Base-by-base conservation (phyloP, 1,284 basidiomycete genomes). In the Tremellales sp. region DNA sequence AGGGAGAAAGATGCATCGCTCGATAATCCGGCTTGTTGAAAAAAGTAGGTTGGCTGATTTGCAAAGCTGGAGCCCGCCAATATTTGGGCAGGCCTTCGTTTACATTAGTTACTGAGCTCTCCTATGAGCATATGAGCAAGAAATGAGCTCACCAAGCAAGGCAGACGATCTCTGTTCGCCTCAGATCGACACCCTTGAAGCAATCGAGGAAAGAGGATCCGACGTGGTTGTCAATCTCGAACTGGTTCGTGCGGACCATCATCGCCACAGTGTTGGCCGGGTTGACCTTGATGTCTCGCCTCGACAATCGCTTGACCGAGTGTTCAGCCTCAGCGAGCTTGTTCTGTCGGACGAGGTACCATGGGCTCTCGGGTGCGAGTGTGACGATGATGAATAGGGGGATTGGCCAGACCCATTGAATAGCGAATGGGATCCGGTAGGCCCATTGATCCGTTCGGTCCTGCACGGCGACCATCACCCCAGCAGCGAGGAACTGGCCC, bases 391-490 rank as follows among this genome's bases (percentile, higher is more conserved):
- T 47, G 46, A 59, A 56, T 25, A 63, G 46, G 1, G 67, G 65
- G 3, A 62, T 52, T 3, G 67, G 62, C 74, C 74, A 72, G 36
- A 72, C 54, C 74, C 74, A 76, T 59, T 76, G 74, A 7, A 66
- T 33, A 31, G 53, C 54, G 42, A 52, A 56, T 4, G 55, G 55
- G 22, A 57, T 49, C 60, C 67, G 40, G 19, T 40, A 40, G 0
- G 61, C 63, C 65, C 65, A 67, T 36, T 67, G 47, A 43, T 61
- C 63, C 15, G 53, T 55, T 19, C 64, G 58, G 23, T 40, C 21
- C 19, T n/a, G 23, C 13, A 65, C 59, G 8, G 57, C 50, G 48
- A 63, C 59, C 51, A 75, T 67, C 43, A 75, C 68, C 2, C 68
- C 72, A 45, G 70, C 62, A 29, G 68, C 69, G 45, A 70, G 62